phyloP scores from a whole-genome alignment of 345 rosid species.

The Kernera saxatilis region DNA sequence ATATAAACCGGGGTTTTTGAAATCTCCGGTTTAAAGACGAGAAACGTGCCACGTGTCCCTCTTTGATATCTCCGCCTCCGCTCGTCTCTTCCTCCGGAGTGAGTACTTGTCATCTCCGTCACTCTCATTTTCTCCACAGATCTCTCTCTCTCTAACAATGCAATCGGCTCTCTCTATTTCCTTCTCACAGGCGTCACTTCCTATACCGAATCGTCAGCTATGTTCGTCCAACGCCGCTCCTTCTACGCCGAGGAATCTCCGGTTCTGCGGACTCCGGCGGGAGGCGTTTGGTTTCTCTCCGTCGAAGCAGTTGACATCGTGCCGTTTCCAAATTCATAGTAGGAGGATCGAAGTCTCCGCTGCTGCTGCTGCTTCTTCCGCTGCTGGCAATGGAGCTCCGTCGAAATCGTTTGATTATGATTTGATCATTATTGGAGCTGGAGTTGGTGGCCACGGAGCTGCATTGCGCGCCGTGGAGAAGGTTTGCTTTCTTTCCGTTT shows the following conservation, averaged over 20 bases:
- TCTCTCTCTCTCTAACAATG: slow-evolving; percentile 39
- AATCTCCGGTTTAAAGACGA: slow-evolving; percentile 8
- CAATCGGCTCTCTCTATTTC: slow-evolving; percentile 55
- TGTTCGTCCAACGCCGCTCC: slow-evolving; percentile 22
- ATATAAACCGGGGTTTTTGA: not conserved
- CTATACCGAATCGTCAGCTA: slow-evolving; percentile 30
- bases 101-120: slow-evolving; percentile 23
- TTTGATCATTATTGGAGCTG: slow-evolving; percentile 88
- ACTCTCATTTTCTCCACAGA: not conserved
- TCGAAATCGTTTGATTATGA: slow-evolving; percentile 84
- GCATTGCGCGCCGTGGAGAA: slow-evolving; percentile 97
- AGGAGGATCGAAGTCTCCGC: slow-evolving; percentile 36
- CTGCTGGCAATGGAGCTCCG: slow-evolving; percentile 48
- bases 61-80: slow-evolving; percentile 55
- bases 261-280: slow-evolving; percentile 78
- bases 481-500: slow-evolving; percentile 23
- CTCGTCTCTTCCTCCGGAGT: slow-evolving; percentile 8
- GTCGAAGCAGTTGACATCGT: slow-evolving; percentile 15
- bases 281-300: slow-evolving; percentile 48
- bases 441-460: slow-evolving; percentile 98
- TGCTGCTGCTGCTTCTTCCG: slow-evolving; percentile 20
- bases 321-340: slow-evolving; percentile 1
- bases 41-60: slow-evolving; percentile 30
- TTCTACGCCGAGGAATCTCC: slow-evolving; percentile 48
- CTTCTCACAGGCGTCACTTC: slow-evolving; percentile 39